phyloP scores from a whole-genome alignment of 345 rosid genomes.

The Eucalyptus pauciflora region DNA sequence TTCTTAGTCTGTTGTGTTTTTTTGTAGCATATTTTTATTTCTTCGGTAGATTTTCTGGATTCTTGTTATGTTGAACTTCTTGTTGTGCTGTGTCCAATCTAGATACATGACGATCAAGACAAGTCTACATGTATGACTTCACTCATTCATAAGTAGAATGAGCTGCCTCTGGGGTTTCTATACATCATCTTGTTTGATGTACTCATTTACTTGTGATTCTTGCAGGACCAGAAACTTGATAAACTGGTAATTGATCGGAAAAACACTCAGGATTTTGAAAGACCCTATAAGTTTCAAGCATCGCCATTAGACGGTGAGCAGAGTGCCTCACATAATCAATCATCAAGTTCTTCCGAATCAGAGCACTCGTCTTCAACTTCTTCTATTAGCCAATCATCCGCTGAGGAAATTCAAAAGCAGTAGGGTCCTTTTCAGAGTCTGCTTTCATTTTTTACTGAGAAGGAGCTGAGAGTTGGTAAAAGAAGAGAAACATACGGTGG shows the following conservation, averaged over 20 bases:
- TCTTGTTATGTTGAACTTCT: background rate
- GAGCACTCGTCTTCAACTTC: conserved; percentile 4
- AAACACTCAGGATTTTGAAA: conserved; percentile 64
- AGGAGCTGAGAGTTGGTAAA: background rate
- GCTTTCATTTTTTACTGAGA: background rate
- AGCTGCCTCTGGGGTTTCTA: background rate
- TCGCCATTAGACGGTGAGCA: conserved; percentile 32
- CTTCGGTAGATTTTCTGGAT: background rate
- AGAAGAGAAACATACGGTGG: background rate
- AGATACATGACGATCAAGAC: background rate
- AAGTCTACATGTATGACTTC: background rate
- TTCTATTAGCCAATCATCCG: conserved; percentile 20
- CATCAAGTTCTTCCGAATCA: background rate
- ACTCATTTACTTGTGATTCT: background rate
- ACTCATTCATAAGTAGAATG: background rate
- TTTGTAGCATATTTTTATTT: background rate
- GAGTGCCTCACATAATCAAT: conserved; percentile 6
- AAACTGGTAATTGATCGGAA: conserved; percentile 49
- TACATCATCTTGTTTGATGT: background rate
- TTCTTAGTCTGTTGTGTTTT: background rate
- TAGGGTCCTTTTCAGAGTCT: conserved; percentile 1
- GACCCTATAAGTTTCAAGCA: conserved; percentile 48
- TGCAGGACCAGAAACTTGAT: conserved; percentile 84
- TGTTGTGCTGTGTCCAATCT: background rate
- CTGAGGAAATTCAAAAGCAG: conserved; percentile 43